Conservation (phyloP, 805 yeast species). For the Metschnikowia aberdeeniae region DNA sequence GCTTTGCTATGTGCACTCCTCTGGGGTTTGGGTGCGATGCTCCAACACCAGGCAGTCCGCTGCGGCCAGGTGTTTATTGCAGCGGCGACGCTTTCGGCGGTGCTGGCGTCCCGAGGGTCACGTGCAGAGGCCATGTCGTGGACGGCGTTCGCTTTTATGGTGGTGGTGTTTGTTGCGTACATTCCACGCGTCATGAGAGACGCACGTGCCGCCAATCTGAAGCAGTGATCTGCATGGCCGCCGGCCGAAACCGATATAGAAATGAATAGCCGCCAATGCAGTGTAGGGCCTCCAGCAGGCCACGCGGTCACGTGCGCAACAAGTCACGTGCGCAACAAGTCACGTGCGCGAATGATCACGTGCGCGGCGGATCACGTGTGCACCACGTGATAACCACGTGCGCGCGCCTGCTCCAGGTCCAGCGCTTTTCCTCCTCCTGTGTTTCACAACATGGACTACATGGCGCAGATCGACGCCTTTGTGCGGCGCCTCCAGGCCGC, state of each 20-base stretch:
- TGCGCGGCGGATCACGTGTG: background rate
- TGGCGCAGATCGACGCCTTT: slow-evolving; percentile 62
- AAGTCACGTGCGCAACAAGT: too few species aligned
- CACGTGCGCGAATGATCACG: background rate
- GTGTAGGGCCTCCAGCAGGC: too few species aligned
- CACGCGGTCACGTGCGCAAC: too few species aligned
- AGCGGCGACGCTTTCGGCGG: slow-evolving; percentile 47
- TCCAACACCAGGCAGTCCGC: slow-evolving; percentile 54
- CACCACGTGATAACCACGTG: slow-evolving; percentile 29
- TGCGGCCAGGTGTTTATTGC: slow-evolving; percentile 43
- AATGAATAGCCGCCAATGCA: too few species aligned
- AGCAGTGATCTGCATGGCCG: too few species aligned
- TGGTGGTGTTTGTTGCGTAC: slow-evolving; percentile 28
- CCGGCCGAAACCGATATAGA: too few species aligned
- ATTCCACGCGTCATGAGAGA: slow-evolving; percentile 9
- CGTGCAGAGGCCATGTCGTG: slow-evolving; percentile 59
- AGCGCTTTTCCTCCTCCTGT: slow-evolving; percentile 8
- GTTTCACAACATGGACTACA: slow-evolving; percentile 43
- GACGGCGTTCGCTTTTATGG: slow-evolving; percentile 51
- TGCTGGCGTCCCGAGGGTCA: slow-evolving; percentile 42
- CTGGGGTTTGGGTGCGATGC: slow-evolving; percentile 66
- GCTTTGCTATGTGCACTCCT: slow-evolving; percentile 24
- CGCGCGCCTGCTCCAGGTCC: background rate
- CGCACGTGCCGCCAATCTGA: slow-evolving; percentile 1
- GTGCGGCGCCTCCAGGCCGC: slow-evolving; percentile 57